phyloP scores from a whole-genome alignment of 202 grass and related monocot species.

The Cymbopogon flexuosus region DNA sequence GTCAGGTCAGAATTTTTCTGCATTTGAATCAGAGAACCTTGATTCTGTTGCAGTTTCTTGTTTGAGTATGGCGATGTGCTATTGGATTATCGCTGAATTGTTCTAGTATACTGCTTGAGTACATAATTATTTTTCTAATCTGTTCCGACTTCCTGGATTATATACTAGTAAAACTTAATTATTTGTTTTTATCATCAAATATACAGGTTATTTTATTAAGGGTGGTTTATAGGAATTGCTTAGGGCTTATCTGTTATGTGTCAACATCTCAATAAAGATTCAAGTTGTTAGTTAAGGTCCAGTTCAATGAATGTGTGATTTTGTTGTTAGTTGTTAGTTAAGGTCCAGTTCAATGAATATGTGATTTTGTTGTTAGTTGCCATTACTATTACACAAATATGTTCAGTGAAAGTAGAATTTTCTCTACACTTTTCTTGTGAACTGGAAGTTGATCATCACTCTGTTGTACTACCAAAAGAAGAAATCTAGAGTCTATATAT shows the following conservation, averaged over 20 bases:
- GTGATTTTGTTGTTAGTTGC: background rate
- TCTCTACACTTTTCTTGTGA: background rate
- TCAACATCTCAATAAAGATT: background rate
- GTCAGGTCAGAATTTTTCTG: background rate
- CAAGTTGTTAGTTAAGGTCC: background rate
- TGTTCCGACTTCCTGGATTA: background rate
- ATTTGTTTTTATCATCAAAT: background rate
- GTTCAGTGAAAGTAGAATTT: background rate
- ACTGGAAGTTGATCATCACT: background rate
- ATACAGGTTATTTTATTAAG: background rate
- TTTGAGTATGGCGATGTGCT: background rate
- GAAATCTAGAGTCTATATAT: background rate
- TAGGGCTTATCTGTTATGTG: background rate
- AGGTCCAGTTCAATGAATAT: background rate
- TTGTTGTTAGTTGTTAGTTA: background rate
- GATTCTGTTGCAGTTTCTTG: background rate
- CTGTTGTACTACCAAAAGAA: background rate
- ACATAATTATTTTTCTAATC: background rate
- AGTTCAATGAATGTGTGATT: background rate
- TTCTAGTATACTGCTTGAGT: background rate
- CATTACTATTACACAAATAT: background rate
- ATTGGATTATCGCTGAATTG: background rate
- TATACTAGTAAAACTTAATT: background rate
- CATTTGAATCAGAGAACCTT: background rate
- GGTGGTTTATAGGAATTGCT: background rate